These are phyloP conservation scores for Peniophora sp. DNA, from an alignment of 1,284 basidiomycete species.

Conservation along the genomic window DNA sequence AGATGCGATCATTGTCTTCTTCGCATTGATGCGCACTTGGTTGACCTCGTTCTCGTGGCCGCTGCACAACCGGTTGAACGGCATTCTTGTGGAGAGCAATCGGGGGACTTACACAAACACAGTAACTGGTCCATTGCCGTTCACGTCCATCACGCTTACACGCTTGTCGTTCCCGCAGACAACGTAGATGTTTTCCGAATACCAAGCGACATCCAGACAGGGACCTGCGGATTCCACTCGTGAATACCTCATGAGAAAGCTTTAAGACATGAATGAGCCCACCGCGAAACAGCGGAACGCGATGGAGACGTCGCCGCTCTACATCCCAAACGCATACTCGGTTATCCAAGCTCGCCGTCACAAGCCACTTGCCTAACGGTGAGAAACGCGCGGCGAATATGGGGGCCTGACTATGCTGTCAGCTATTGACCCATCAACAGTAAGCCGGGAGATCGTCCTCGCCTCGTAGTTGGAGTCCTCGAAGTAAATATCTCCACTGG, in stretches of 20 bases:
- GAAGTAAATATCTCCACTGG: conserved; percentile 51
- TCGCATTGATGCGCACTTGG: conserved; percentile 63
- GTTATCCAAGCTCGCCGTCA: conserved; percentile 68
- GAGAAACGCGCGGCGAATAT: conserved; percentile 74
- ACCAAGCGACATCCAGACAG: conserved; percentile 80
- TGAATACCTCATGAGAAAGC: conserved; percentile 6
- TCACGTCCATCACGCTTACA: conserved; percentile 52
- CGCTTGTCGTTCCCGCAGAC: conserved; percentile 65
- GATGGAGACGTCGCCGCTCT: conserved; percentile 45
- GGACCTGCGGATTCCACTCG: conserved; percentile 41
- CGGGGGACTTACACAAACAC: conserved; percentile 41
- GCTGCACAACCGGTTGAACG: conserved; percentile 26
- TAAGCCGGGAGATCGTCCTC: conserved; percentile 13
- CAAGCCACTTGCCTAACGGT: conserved; percentile 56
- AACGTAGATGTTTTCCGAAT: conserved; percentile 64
- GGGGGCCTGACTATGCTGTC: conserved; percentile 47
- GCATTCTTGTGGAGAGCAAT: not conserved
- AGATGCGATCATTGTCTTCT: conserved; percentile 61
- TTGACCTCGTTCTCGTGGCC: conserved; percentile 77
- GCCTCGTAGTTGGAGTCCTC: conserved; percentile 58
- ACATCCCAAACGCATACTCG: conserved; percentile 75
- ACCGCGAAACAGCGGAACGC: conserved; percentile 54
- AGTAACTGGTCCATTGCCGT: conserved; percentile 42
- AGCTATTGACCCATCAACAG: conserved; percentile 10
- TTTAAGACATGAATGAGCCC: conserved; percentile 10